phyloP scores from a whole-genome alignment of 2,329 filamentous ascomycete species.

The Lasiodiplodia citricola region DNA sequence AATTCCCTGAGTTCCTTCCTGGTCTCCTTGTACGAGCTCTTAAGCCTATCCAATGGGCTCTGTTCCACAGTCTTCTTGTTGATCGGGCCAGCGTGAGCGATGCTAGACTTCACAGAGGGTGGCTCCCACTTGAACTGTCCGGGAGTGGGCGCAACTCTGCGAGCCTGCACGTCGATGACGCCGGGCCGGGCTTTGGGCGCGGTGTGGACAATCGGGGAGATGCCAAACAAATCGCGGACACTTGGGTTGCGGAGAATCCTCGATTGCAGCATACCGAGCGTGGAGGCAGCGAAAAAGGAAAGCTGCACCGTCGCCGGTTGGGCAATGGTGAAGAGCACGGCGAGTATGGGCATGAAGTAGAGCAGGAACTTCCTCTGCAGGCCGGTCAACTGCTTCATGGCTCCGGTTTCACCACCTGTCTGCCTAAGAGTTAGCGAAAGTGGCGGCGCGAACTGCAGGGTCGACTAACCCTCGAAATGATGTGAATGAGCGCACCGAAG shows the following conservation, averaged over 20 bases:
- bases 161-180: background rate
- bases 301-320: slow-evolving; percentile 65
- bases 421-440: slow-evolving; percentile 32
- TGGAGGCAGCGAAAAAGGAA: slow-evolving; percentile 61
- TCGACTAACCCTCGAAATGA: slow-evolving; percentile 62
- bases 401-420: slow-evolving; percentile 57
- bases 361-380: slow-evolving; percentile 49
- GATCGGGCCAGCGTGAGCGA: background rate
- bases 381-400: slow-evolving; percentile 35
- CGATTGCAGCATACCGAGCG: slow-evolving; percentile 47
- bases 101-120: slow-evolving; percentile 6
- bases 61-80: background rate
- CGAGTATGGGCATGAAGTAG: slow-evolving; percentile 58
- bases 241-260: slow-evolving; percentile 43
- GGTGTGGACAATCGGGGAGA: slow-evolving; percentile 40
- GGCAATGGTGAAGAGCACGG: slow-evolving; percentile 59
- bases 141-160: background rate
- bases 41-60: background rate
- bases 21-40: slow-evolving; percentile 2
- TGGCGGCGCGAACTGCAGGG: background rate
- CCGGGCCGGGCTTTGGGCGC: background rate
- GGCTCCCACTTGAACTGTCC: slow-evolving; percentile 23
- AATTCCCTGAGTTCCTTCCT: slow-evolving; percentile 9
- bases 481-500: slow-evolving; percentile 62
- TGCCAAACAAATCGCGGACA: slow-evolving; percentile 45